Evolutionary conservation across 768 basidiomycete species (phyloP).

Genomic region (Mycena galopus): DNA sequence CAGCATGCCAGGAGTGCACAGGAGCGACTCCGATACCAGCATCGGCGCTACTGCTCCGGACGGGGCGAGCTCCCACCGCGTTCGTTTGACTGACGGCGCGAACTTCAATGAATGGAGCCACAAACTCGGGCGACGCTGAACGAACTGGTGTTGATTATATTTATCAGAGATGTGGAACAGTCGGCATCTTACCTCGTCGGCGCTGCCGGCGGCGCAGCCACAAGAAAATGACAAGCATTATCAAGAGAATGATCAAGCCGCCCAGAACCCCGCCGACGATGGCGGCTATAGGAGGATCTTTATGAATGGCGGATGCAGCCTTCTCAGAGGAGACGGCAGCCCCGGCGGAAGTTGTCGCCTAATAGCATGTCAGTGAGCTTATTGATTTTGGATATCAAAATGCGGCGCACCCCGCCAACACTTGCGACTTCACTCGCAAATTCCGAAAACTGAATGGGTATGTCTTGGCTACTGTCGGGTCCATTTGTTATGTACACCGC

Average conservation of each 20-base stretch:
- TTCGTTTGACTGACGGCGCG: no score
- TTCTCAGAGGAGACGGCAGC: neutral
- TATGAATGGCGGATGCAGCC: neutral
- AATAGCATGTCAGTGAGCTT: no score
- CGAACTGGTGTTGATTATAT: neutral
- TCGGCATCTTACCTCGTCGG: neutral
- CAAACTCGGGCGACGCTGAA: neutral
- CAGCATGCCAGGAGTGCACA: neutral
- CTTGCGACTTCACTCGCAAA: constrained; percentile 25
- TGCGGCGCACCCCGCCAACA: neutral
- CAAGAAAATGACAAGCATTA: constrained; percentile 11
- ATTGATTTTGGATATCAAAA: neutral
- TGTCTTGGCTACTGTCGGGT: neutral
- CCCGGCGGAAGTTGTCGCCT: no score
- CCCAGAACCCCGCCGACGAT: constrained; percentile 29
- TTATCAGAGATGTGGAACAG: neutral
- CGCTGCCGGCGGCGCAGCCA: constrained; percentile 7
- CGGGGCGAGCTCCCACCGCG: neutral
- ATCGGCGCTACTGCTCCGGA: neutral
- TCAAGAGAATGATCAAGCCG: neutral
- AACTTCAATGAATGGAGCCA: neutral
- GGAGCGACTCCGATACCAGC: neutral
- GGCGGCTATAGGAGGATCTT: constrained; percentile 16
- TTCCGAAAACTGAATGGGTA: constrained; percentile 14
- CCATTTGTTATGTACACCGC: constrained; percentile 30